Conservation (phyloP, 1,284 basidiomycete genomes). For the Grifola frondosa region DNA sequence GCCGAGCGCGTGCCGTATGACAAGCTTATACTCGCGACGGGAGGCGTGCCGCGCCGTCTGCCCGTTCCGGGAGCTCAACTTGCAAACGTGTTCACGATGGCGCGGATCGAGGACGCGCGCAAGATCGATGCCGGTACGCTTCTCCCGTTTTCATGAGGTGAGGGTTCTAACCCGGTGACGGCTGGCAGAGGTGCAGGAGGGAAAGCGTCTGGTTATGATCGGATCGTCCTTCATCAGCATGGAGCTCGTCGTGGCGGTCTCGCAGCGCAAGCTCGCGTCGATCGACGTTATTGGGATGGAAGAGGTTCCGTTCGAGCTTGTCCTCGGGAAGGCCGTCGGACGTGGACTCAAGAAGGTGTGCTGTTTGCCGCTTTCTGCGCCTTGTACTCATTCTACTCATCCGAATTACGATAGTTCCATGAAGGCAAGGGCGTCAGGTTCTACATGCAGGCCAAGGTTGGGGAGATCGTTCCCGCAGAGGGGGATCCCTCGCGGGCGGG, state of each 20-base stretch:
- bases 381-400: not conserved
- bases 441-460: constrained; percentile 75
- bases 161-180: constrained; percentile 1
- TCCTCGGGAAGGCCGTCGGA: constrained; percentile 84
- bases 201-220: constrained; percentile 81
- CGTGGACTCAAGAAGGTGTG: constrained; percentile 74
- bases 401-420: constrained; percentile 53
- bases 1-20: constrained; percentile 68
- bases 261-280: constrained; percentile 73
- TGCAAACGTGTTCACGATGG: constrained; percentile 78
- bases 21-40: constrained; percentile 72
- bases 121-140: constrained; percentile 68
- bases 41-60: constrained; percentile 65
- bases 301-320: constrained; percentile 76
- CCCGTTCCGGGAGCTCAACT: constrained; percentile 80
- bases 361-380: not conserved
- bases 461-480: constrained; percentile 67
- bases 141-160: not conserved
- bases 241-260: constrained; percentile 81
- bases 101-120: constrained; percentile 73
- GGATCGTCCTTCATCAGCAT: constrained; percentile 94
- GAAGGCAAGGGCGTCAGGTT: constrained; percentile 84
- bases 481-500: constrained; percentile 46
- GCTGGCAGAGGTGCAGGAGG: constrained; percentile 46
- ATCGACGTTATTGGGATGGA: constrained; percentile 88